Base-by-base conservation (phyloP, 2,329 filamentous ascomycete species). In the Epichloe hybrida region DNA sequence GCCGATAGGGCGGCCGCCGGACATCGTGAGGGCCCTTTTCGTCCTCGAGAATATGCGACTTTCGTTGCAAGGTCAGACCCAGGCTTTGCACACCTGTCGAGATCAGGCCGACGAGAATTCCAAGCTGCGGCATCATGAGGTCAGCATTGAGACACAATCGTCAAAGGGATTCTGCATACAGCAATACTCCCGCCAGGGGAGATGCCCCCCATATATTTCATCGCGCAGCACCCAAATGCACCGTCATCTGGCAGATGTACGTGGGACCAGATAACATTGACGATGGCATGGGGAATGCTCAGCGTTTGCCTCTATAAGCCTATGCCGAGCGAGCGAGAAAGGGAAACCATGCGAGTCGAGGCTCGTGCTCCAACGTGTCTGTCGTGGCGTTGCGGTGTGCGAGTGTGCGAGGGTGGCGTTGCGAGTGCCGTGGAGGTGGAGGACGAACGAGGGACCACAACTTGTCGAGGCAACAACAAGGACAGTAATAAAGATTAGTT, bases 11-110 rank as follows among this genome's bases (percentile, higher is more conserved):
- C 43, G 93, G 91, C 54, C 91, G 78, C 58, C 86, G 83, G 53
- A 83, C 73, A 69, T 93, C 81, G 65, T 88, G 84, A 7, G 77
- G 77, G 48, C 81, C 80, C 68, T 95, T 95, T 72, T 94, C 88
- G 71, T 98, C 93, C 73, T 98, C 93, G 63, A 97, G 82, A 58
- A 98, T 84, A 71, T 98, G 93, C 56, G 93, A 97, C 70, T 98
- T 97, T 66, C 93, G 88, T 71, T 98, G 93, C 27, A 98, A 77
- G 35, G 93, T 98, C 57, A 98, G 78, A 58, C 93, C 93, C 61
- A 98, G 75, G 66, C 90, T 95, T 68, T 98, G 93, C 23, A 97
- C 80, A 66, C 89, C 93, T 53, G 93, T 96, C 52, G 91, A 97
- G 59, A 96, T 67, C 57, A 98, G 78, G 60, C 93, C 93, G 64